Conservation (phyloP, 2,329 filamentous ascomycete species). For the Botrytis hyacinthi region DNA sequence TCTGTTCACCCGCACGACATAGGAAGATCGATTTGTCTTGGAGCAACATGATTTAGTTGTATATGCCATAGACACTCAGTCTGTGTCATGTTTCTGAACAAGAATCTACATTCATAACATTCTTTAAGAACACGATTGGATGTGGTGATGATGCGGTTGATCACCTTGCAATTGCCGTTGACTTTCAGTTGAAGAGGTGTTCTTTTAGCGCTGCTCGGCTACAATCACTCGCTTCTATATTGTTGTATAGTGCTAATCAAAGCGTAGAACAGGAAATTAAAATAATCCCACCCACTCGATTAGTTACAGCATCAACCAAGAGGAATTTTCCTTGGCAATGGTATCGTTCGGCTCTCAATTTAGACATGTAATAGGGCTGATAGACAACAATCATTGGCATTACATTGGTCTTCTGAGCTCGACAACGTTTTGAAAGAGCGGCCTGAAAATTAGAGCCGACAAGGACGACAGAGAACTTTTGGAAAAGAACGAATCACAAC, state of each 20-base stretch:
- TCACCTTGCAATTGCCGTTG: neutral
- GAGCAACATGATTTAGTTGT: neutral
- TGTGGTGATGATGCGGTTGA: neutral
- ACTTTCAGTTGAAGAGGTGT: neutral
- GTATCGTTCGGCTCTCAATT: neutral
- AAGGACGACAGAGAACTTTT: neutral
- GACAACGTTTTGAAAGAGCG: neutral
- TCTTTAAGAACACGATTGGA: neutral
- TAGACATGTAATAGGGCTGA: neutral
- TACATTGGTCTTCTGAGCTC: neutral
- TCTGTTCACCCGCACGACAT: neutral
- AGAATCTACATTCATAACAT: neutral
- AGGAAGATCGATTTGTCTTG: neutral
- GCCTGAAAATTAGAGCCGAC: neutral
- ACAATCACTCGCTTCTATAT: neutral
- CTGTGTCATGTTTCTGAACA: neutral
- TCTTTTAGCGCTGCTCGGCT: neutral
- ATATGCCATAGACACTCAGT: neutral
- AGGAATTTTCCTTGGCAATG: neutral
- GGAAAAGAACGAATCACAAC: neutral
- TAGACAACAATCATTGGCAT: neutral
- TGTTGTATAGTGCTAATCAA: neutral
- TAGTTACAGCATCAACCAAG: neutral
- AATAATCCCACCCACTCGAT: neutral
- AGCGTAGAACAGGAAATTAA: neutral